Percentiles rank a stretch among this genome's conserved stretches.
These are phyloP conservation scores for Rubus idaeus DNA, from an alignment of 306 rosid species.

Conservation along the genomic window DNA sequence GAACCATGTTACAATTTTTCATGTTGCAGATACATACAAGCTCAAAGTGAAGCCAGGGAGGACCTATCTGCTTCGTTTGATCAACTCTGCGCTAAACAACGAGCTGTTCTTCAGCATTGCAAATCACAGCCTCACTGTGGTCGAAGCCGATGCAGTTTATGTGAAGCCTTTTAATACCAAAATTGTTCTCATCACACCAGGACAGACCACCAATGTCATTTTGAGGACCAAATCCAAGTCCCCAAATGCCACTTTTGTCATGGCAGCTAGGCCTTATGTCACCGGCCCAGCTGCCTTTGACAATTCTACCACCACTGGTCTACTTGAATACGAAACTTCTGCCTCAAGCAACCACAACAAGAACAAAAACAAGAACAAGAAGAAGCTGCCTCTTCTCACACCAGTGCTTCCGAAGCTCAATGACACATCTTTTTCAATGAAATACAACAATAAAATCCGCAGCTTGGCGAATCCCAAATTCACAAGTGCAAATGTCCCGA, in stretches of 20 bases:
- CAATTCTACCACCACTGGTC: slow-evolving; percentile 63
- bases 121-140: slow-evolving; percentile 63
- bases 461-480: slow-evolving; percentile 50
- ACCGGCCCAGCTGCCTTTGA: slow-evolving; percentile 64
- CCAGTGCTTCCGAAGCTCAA: slow-evolving; percentile 57
- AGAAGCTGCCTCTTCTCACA: slow-evolving; percentile 43
- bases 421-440: slow-evolving; percentile 52
- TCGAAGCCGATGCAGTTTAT: slow-evolving; percentile 70
- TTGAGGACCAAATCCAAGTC: slow-evolving; percentile 47
- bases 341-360: slow-evolving; percentile 14
- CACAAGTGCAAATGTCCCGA: slow-evolving; percentile 58
- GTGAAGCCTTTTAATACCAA: slow-evolving; percentile 56
- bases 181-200: slow-evolving; percentile 61
- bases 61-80: slow-evolving; percentile 53
- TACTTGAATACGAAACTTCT: slow-evolving; percentile 49
- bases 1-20: background rate
- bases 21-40: slow-evolving; percentile 50
- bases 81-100: slow-evolving; percentile 64
- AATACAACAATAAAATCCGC: slow-evolving; percentile 43
- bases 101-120: slow-evolving; percentile 79
- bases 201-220: slow-evolving; percentile 66
- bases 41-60: slow-evolving; percentile 65
- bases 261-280: slow-evolving; percentile 60
- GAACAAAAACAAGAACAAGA: slow-evolving; percentile 19
- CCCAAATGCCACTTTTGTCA: slow-evolving; percentile 53